Base-by-base conservation (phyloP, 164 flowering plant species). In the Liriodendron chinense region DNA sequence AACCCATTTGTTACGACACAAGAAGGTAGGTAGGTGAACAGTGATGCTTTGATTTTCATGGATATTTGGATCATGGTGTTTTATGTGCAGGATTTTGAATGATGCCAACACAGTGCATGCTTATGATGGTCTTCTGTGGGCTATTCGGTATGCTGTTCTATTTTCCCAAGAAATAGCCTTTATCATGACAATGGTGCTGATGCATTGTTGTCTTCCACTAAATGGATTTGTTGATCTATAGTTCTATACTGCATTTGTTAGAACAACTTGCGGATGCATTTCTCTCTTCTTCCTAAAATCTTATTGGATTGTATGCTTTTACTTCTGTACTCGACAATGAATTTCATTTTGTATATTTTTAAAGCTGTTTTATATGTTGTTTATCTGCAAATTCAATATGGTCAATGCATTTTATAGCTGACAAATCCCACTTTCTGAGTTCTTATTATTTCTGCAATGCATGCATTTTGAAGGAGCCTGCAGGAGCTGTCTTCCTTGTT, bases 71-170 rank as follows among this genome's bases (percentile, higher is more conserved):
- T 43, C 56, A 25, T 68, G 50, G 24, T 49, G 70, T 24, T 71
- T 56, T 70, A 12, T 68, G 47, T 80, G 78, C 85, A 96, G 99
- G 83, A 86, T 94, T 48, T 56, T 92, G 78, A 87, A 84, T 84
- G 89, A 86, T 78, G 99, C 92, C 71, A 94, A 85, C 82, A 75
- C 80, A 78, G 84, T 82, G 69, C 92, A 87, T 80, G 76, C 89
- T 74, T 92, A 89, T 89, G 98, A 92, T 78, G 91, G 91, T 71
- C 84, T 92, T 59, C 79, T 91, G 56, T 96, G 99, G 99, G 91
- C 89, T 7, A 64, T 94, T 77, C 74, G 99, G 99, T 96, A 90
- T 75, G 83, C n/a, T 69, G 70, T 65, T 34, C 34, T 13, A 16
- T 65, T 7, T 64, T 13, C 21, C 1, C n/a, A 2, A 24, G 14